Evolutionary conservation across 768 basidiomycete genomes (phyloP), one percentile per base, ranked within the genome.

Genomic region (Phylloporus rhodoxanthus): DNA sequence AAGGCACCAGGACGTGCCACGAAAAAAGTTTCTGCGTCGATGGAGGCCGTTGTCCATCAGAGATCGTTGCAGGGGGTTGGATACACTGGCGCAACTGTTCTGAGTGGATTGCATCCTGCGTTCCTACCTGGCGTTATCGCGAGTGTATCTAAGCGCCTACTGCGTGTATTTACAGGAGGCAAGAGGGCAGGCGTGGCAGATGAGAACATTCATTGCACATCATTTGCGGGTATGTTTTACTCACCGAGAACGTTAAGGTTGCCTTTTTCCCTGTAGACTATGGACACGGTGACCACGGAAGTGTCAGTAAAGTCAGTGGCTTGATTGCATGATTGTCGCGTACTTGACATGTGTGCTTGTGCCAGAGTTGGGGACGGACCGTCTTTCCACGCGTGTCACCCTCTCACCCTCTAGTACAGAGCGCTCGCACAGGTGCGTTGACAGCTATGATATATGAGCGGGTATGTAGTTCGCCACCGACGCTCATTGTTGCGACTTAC

Each of bases 271-370:
- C 11, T 21, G 37, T 11, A 10, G 9, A 19, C 26, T 7, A 28
- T 6, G 36, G 19, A 11, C 36, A 37, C 37, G 3, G 37, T 21
- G 37, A 10, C 5, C 4, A 4, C 20, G 37, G 39, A 34, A n/a
- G 26, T 14, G 54, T 63, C 55, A 32, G 46, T 47, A 5, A 25
- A 34, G 30, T 19, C 9, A 13, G 32, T 29, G 23, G 23, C 45
- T 15, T 37, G 19, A 38, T 34, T 34, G 47, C 26, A n/a, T 28
- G 20, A 15, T 49, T 47, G 36, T 14, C 39, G 23, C 17, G 38
- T 47, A n/a, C 25, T 19, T 43, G 48, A 21, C 23, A 38, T 38
- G 17, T 20, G 37, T 38, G 19, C 37, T 19, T 20, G 37, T 38
- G 20, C 37, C 20, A 38, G 19, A 10, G 13, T 14, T 26, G 25